Conservation (phyloP, 768 basidiomycete species). For the Galerina sulciceps region DNA sequence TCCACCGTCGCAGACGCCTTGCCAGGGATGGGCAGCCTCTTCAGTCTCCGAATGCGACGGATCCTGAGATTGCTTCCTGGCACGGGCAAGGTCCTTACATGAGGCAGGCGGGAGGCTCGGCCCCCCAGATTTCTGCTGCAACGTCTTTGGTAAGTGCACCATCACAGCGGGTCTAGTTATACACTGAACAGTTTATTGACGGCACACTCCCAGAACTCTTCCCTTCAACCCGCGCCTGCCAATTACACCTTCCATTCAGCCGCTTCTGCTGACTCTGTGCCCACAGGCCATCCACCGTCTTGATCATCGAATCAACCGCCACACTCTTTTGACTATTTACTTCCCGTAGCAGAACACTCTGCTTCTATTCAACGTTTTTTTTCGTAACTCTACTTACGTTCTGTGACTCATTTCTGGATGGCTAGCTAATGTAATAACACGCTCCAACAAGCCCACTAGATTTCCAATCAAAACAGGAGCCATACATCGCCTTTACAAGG, state of each 20-base stretch:
- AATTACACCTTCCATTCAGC: conserved; percentile 8
- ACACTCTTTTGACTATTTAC: conserved; percentile 9
- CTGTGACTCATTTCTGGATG: background rate
- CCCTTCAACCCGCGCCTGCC: conserved; percentile 3
- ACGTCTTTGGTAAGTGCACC: conserved; percentile 15
- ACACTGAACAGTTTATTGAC: background rate
- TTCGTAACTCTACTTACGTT: background rate
- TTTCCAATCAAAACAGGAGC: background rate
- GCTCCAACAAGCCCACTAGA: background rate
- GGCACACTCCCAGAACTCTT: conserved; percentile 10
- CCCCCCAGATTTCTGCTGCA: background rate
- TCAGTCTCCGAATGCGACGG: conserved; percentile 15
- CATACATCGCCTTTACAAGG: too few relatives aligned
- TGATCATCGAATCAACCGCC: background rate
- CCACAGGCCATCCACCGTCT: background rate
- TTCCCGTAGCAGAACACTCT: background rate
- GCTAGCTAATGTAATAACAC: background rate
- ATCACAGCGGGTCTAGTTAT: background rate
- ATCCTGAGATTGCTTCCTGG: conserved; percentile 17
- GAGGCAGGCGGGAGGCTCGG: conserved; percentile 10
- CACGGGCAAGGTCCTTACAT: conserved; percentile 23
- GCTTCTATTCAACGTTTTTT: background rate
- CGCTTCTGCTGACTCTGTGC: conserved; percentile 11
- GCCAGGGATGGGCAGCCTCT: conserved; percentile 19
- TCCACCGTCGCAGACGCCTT: conserved; percentile 23